phyloP scores from a whole-genome alignment of 2,329 filamentous ascomycete species.

The Venturiaceae sp. region DNA sequence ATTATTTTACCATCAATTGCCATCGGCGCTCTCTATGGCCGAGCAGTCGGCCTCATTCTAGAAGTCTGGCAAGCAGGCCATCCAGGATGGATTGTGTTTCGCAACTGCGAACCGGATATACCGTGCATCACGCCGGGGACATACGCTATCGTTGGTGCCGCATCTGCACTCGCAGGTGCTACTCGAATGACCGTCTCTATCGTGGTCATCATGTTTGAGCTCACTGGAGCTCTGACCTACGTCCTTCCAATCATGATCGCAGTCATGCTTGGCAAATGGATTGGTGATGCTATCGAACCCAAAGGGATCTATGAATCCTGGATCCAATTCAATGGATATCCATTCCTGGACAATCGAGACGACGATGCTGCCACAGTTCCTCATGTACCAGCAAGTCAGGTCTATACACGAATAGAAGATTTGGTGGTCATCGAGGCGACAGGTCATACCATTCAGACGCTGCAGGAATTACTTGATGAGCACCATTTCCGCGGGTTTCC shows the following conservation, averaged over 20 bases:
- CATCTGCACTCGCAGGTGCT: constrained; percentile 85
- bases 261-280: constrained; percentile 98
- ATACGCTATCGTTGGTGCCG: constrained; percentile 92
- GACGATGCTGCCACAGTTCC: constrained; percentile 56
- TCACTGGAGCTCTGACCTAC: constrained; percentile 39
- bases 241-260: constrained; percentile 98
- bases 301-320: constrained; percentile 95
- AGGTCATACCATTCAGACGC: constrained; percentile 73
- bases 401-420: constrained; percentile 91
- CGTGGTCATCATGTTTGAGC: constrained; percentile 94
- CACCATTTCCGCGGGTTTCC: constrained; percentile 87
- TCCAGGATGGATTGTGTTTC: constrained; percentile 68
- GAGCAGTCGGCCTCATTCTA: constrained; percentile 80
- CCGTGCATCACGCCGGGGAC: constrained; percentile 88
- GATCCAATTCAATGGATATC: constrained; percentile 95
- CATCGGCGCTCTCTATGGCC: constrained; percentile 82
- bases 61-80: constrained; percentile 78
- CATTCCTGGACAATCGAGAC: constrained; percentile 87
- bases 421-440: constrained; percentile 78
- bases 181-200: constrained; percentile 97
- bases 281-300: constrained; percentile 87
- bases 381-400: constrained; percentile 73
- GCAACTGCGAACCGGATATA: constrained; percentile 72
- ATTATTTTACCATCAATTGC: constrained; percentile 96
- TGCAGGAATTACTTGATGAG: constrained; percentile 59